phyloP scores from a whole-genome alignment of 768 basidiomycete genomes.

The Russula emetica region DNA sequence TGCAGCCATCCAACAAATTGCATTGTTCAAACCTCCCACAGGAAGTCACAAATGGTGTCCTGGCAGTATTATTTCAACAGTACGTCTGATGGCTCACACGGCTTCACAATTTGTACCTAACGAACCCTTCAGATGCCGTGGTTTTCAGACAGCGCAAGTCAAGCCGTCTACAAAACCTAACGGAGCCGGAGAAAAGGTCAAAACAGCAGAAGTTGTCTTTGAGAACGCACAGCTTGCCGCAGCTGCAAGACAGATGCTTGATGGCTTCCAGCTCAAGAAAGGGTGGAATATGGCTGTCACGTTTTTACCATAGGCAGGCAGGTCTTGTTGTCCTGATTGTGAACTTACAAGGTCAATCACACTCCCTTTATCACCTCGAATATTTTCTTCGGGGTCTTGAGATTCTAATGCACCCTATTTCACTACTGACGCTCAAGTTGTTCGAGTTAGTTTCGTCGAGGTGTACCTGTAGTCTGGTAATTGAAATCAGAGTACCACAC shows the following conservation, averaged over 20 bases:
- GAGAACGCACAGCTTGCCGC: conserved; percentile 70
- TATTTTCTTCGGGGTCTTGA: not conserved
- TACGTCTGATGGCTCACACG: conserved; percentile 42
- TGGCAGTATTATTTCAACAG: conserved; percentile 90
- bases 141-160: conserved; percentile 70
- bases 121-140: conserved; percentile 60
- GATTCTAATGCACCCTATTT: not conserved
- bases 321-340: conserved; percentile 16
- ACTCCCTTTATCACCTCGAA: not conserved
- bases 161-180: conserved; percentile 65
- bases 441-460: conserved; percentile 3
- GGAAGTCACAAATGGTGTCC: conserved; percentile 83
- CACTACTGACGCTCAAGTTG: not conserved
- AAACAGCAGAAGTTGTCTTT: conserved; percentile 78
- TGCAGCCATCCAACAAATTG: conserved; percentile 41
- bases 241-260: conserved; percentile 74
- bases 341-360: conserved; percentile 5
- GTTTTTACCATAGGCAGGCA: conserved; percentile 45
- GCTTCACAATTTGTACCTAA: not conserved
- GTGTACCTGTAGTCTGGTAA: conserved; percentile 22
- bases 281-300: conserved; percentile 79
- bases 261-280: conserved; percentile 84
- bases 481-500: conserved; percentile 32
- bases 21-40: conserved; percentile 84
- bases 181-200: conserved; percentile 59